Conservation (phyloP, 495 filamentous ascomycete genomes). For the Hypoxylon lenormandii region DNA sequence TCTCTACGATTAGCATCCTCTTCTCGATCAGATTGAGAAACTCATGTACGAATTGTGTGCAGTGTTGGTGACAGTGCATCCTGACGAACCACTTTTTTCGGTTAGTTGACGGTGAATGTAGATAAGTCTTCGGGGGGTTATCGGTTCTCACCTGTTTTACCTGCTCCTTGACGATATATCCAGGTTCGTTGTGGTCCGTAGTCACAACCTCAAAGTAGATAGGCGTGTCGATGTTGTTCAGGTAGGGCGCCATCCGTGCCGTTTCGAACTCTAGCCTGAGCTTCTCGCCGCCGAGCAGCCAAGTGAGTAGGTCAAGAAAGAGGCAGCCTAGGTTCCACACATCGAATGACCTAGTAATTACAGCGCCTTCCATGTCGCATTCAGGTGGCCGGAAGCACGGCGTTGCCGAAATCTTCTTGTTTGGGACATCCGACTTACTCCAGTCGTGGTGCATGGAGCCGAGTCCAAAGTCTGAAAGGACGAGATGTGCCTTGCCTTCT, state of each 20-base stretch:
- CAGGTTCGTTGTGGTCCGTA: background rate
- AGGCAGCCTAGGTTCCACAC: constrained; percentile 58
- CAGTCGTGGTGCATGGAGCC: constrained; percentile 14
- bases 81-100: constrained; percentile 8
- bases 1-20: constrained; percentile 19
- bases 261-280: constrained; percentile 7
- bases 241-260: background rate
- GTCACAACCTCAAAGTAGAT: constrained; percentile 15
- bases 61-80: background rate
- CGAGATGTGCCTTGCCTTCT: constrained; percentile 6
- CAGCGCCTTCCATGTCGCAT: constrained; percentile 11
- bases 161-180: constrained; percentile 15
- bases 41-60: constrained; percentile 12
- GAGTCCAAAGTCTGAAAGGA: constrained; percentile 32
- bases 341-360: constrained; percentile 49
- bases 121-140: background rate
- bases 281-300: constrained; percentile 49
- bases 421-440: constrained; percentile 30
- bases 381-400: constrained; percentile 46
- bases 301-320: constrained; percentile 51
- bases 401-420: constrained; percentile 15
- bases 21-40: constrained; percentile 16
- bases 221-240: background rate
- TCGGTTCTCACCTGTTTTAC: background rate
- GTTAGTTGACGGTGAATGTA: background rate